phyloP scores from a whole-genome alignment of 2,329 filamentous ascomycete species.

The Helicocarpus griseus region DNA sequence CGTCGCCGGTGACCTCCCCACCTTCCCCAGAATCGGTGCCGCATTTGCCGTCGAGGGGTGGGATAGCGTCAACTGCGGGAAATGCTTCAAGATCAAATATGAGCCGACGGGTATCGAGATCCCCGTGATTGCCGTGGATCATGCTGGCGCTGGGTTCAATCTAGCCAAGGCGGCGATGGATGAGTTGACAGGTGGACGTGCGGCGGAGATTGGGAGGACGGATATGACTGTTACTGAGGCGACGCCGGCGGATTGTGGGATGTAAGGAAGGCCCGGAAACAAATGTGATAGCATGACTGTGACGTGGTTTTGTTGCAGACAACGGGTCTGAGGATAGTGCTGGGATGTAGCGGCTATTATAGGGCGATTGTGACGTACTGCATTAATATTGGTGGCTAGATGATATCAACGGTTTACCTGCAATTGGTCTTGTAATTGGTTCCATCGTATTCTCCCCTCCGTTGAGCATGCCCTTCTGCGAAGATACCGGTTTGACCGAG shows the following conservation, averaged over 20 bases:
- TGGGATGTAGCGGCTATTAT: no score
- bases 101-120: slow-evolving; percentile 34
- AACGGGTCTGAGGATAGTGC: no score
- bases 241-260: background rate
- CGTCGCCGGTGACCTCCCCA: slow-evolving; percentile 36
- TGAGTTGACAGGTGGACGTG: slow-evolving; percentile 38
- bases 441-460: no score
- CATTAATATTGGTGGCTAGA: background rate
- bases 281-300: background rate
- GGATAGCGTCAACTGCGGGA: slow-evolving; percentile 41
- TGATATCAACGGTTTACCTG: no score
- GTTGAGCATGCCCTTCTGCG: no score
- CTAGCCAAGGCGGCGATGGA: slow-evolving; percentile 41
- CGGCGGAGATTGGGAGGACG: slow-evolving; percentile 29
- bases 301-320: background rate
- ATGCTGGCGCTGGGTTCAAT: slow-evolving; percentile 37
- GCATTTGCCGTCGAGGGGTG: slow-evolving; percentile 39
- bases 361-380: background rate
- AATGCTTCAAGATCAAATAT: slow-evolving; percentile 43
- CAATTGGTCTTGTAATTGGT: no score
- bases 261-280: background rate
- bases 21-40: slow-evolving; percentile 42
- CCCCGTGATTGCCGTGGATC: slow-evolving; percentile 42
- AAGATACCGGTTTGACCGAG: no score
- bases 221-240: slow-evolving; percentile 7